Conservation (phyloP, 1,284 basidiomycete genomes). For the Apiotrichum veenhuisii region DNA sequence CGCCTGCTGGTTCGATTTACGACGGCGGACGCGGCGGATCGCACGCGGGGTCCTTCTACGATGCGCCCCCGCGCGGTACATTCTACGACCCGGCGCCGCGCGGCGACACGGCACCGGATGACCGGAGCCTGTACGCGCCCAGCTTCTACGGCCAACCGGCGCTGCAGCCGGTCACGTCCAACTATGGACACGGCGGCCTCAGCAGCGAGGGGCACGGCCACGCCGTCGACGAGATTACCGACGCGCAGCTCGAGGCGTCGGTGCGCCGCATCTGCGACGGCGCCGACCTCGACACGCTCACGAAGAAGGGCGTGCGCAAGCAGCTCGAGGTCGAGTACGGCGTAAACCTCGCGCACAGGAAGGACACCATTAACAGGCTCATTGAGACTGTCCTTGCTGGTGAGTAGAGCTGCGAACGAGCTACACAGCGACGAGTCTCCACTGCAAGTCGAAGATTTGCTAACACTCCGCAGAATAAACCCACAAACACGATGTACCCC, state of each 20-base stretch:
- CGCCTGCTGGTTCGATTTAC: constrained; percentile 36
- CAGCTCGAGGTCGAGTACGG: constrained; percentile 74
- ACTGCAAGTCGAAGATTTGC: not conserved
- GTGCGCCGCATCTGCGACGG: constrained; percentile 66
- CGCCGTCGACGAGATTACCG: constrained; percentile 49
- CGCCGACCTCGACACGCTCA: constrained; percentile 81
- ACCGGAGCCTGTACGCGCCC: constrained; percentile 22
- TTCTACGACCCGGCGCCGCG: constrained; percentile 8
- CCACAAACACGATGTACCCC: not conserved
- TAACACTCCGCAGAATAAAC: not conserved
- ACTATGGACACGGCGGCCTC: constrained; percentile 2
- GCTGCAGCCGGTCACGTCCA: constrained; percentile 19
- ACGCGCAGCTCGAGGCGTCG: constrained; percentile 66
- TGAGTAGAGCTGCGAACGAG: not conserved
- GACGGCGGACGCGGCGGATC: constrained; percentile 30
- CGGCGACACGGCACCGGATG: constrained; percentile 13
- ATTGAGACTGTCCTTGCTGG: constrained; percentile 47
- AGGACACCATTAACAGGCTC: constrained; percentile 50
- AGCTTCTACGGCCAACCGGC: constrained; percentile 29
- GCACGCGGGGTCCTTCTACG: constrained; percentile 27
- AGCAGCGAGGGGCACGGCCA: constrained; percentile 34
- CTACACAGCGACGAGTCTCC: not conserved
- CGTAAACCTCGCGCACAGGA: constrained; percentile 47
- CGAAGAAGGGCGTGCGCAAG: constrained; percentile 80
- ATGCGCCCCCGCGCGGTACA: constrained; percentile 3